Evolutionary conservation across 257 asterid species (phyloP).

Genomic region (Striga asiatica): DNA sequence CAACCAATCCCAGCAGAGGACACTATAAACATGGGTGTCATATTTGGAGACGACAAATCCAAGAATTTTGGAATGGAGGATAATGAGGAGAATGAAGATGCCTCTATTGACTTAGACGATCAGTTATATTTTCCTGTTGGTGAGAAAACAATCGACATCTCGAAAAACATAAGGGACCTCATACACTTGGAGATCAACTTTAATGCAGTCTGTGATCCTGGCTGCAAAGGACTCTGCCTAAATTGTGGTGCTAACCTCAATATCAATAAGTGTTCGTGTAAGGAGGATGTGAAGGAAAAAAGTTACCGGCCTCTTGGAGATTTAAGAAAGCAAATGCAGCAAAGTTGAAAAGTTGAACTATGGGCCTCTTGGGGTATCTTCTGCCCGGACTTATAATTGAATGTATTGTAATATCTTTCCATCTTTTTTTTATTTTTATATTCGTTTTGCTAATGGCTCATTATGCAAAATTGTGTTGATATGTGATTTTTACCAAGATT

Average conservation of each 20-base stretch:
- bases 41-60: slow-evolving; percentile 41
- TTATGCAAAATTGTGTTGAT: too few species aligned
- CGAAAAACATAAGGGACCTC: slow-evolving; percentile 76
- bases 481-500: too few species aligned
- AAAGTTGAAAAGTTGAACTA: too few species aligned
- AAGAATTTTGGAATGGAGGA: slow-evolving; percentile 10
- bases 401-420: not conserved
- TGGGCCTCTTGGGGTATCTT: too few species aligned
- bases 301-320: slow-evolving; percentile 57
- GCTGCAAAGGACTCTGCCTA: slow-evolving; percentile 71
- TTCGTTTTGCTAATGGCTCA: too few species aligned
- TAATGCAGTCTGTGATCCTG: slow-evolving; percentile 50
- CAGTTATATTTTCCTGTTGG: slow-evolving; percentile 60
- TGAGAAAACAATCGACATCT: slow-evolving; percentile 58
- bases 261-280: slow-evolving; percentile 37
- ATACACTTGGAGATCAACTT: slow-evolving; percentile 83
- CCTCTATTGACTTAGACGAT: slow-evolving; percentile 50
- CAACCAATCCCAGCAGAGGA: slow-evolving; percentile 65
- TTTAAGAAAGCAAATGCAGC: slow-evolving; percentile 59
- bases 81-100: slow-evolving; percentile 31
- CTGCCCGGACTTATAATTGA: too few species aligned
- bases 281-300: slow-evolving; percentile 25
- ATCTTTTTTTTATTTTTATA: too few species aligned
- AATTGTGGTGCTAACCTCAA: slow-evolving; percentile 72
- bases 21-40: slow-evolving; percentile 40